These are phyloP conservation scores for Umbellularia californica DNA, from an alignment of 164 flowering plant genomes.

Conservation along the genomic window DNA sequence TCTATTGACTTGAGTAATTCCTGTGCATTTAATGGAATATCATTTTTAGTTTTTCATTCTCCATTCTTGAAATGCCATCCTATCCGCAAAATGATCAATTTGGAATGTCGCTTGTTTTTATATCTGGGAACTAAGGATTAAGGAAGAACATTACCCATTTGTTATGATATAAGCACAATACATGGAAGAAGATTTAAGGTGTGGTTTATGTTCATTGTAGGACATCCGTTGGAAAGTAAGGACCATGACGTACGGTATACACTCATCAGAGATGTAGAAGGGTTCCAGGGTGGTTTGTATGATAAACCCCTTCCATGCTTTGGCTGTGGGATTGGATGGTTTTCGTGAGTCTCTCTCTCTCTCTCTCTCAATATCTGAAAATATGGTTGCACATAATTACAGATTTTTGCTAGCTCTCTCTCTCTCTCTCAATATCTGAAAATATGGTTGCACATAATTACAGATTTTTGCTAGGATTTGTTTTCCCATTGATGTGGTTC, in stretches of 20 bases:
- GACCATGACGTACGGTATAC: constrained; percentile 56
- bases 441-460: background rate
- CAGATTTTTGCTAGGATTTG: constrained; percentile 26
- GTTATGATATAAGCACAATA: too few relatives aligned
- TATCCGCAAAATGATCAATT: too few relatives aligned
- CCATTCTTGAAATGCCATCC: too few relatives aligned
- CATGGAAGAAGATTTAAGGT: background rate
- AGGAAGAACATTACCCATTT: too few relatives aligned
- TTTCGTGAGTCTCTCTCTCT: constrained; percentile 48
- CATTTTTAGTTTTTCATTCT: too few relatives aligned
- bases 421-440: background rate
- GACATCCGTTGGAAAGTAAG: constrained; percentile 35
- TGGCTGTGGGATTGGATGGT: constrained; percentile 98
- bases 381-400: constrained; percentile 1
- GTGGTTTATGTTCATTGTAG: constrained; percentile 25
- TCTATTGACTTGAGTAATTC: too few relatives aligned
- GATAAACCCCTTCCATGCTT: constrained; percentile 96
- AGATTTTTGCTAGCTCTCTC: constrained; percentile 19
- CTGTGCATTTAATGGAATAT: too few relatives aligned
- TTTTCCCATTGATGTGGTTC: constrained; percentile 26
- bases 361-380: background rate
- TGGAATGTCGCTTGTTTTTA: too few relatives aligned
- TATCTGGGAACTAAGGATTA: too few relatives aligned
- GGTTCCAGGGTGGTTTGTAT: constrained; percentile 50
- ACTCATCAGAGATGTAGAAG: constrained; percentile 64